phyloP scores from a whole-genome alignment of 192 early-diverging fungal species.

The Podila minutissima region DNA sequence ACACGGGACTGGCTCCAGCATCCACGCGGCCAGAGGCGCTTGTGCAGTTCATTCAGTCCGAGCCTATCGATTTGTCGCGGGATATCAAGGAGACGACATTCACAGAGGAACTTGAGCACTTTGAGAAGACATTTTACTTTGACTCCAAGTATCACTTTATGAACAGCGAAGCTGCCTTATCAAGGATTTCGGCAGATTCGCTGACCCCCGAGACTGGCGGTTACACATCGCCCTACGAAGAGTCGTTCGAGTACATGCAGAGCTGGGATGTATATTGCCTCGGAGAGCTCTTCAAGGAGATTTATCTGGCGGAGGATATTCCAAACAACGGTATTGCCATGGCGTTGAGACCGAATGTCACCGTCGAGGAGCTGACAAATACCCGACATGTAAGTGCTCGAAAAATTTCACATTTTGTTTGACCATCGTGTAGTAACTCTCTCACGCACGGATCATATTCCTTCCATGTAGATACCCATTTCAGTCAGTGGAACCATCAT shows the following conservation, averaged over 20 bases:
- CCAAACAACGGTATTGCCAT: constrained; percentile 41
- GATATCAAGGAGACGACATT: constrained; percentile 54
- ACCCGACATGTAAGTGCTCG: constrained; percentile 19
- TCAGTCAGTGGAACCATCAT: constrained; percentile 55
- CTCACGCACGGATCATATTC: not conserved
- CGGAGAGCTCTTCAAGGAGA: constrained; percentile 56
- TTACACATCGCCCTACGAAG: not conserved
- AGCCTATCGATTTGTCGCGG: constrained; percentile 58
- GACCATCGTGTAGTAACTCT: not conserved
- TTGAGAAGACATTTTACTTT: constrained; percentile 62
- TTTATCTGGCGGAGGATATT: constrained; percentile 54
- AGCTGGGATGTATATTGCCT: constrained; percentile 64
- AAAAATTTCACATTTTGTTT: too few species aligned
- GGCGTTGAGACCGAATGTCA: constrained; percentile 17
- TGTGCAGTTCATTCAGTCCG: constrained; percentile 50
- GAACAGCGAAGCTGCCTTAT: constrained; percentile 17
- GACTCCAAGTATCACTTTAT: constrained; percentile 58
- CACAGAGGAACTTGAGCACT: constrained; percentile 59
- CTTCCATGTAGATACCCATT: constrained; percentile 51
- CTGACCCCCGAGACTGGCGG: not conserved
- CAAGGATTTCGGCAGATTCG: constrained; percentile 11
- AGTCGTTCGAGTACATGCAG: constrained; percentile 56
- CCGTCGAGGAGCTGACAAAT: constrained; percentile 16
- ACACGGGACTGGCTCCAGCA: constrained; percentile 20
- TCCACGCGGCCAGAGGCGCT: constrained; percentile 45